Evolutionary conservation across 345 rosid species (phyloP).

Genomic region (Reutealis trisperma): DNA sequence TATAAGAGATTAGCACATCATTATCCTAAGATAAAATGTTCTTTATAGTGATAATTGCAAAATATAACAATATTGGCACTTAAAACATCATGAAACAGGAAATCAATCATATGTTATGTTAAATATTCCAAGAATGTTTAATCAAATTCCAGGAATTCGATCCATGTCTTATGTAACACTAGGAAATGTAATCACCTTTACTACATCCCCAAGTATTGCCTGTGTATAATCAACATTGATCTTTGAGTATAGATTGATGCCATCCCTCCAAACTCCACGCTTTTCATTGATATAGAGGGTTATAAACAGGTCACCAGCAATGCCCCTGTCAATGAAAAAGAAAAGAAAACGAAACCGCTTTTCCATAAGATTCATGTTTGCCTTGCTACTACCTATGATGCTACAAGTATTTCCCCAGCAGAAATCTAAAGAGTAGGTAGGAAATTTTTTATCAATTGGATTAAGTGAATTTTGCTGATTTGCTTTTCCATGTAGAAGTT

Average conservation of each 20-base stretch:
- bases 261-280: conserved; percentile 78
- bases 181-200: conserved; percentile 48
- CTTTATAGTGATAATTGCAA: neutral
- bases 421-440: neutral
- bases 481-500: too few species aligned
- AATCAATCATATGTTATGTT: neutral
- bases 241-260: conserved; percentile 75
- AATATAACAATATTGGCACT: neutral
- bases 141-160: neutral
- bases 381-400: neutral
- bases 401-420: too few species aligned
- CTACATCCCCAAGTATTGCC: conserved; percentile 73
- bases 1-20: neutral
- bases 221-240: conserved; percentile 71
- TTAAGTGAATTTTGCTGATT: neutral
- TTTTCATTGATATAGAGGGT: conserved; percentile 65
- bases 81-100: neutral
- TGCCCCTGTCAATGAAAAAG: conserved; percentile 45
- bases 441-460: neutral
- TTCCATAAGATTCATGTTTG: neutral
- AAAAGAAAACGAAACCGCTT: conserved; percentile 1
- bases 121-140: neutral
- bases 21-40: neutral
- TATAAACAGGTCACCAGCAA: conserved; percentile 72
- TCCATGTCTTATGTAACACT: neutral